Base-by-base conservation (phyloP, 1,284 basidiomycete species). In the Schizophyllum amplum region DNA sequence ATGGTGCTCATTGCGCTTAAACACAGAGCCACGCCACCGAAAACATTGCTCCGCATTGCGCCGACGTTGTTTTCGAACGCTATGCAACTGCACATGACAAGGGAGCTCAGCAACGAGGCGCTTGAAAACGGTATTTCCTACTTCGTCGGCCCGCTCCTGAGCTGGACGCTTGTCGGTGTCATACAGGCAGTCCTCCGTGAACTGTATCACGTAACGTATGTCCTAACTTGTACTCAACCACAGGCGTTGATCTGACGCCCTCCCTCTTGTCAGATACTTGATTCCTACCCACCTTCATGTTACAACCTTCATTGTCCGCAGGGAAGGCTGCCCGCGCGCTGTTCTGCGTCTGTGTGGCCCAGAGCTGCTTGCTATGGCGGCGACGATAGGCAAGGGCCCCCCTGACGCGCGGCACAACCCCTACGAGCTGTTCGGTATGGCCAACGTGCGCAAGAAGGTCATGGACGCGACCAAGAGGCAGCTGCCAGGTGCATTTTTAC, bases 101-200 rank as follows among this genome's bases (percentile, higher is more conserved):
- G 47, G 6, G 72, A 76, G 24, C 70, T 78, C 27, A 83, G 82
- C 63, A 80, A 89, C 59, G 85, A 87, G 57, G 77, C 78, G 7
- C 69, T 91, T 22, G 79, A 79, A 65, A 90, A 86, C 60, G 89
- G 89, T 1, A 76, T 90, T 42, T 84, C 86, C 4, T 92, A 87
- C 68, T 91, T 92, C 65, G 76, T 81, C 15, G 82, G 83, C 1
- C 81, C 83, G 0, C 71, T 91, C 15, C 73, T 92, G 27, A 85
- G 81, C 60, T 92, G 89, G 90, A 90, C 89, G 0, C 77, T 90
- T 4, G 82, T 84, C 1, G 86, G 86, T 2, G 82, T 90, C 17
- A 74, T 90, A 52, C 81, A 80, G 65, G 79, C 76, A 1, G 72
- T 92, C 55, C 66, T 84, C 27, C 74, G 71, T 57, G 86, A 91